Conservation (phyloP, 345 rosid species). For the Noccaea bulbosa region DNA sequence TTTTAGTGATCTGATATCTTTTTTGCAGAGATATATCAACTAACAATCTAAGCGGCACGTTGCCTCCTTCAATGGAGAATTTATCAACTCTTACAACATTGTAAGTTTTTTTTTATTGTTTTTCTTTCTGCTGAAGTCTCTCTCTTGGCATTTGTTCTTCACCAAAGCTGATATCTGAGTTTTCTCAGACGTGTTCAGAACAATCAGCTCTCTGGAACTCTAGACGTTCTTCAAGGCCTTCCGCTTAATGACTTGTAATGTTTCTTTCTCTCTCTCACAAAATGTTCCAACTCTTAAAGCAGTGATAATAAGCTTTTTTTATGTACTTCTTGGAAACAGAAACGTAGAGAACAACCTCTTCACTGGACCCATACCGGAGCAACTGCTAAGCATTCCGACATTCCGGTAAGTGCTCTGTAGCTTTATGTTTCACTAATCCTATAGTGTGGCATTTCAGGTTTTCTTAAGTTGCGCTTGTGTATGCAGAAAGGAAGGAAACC, state of each 20-base stretch:
- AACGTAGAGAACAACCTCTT: constrained; percentile 90
- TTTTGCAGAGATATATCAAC: constrained; percentile 75
- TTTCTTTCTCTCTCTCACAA: constrained; percentile 38
- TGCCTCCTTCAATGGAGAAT: constrained; percentile 78
- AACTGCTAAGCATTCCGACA: constrained; percentile 67
- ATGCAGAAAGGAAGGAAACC: constrained; percentile 85
- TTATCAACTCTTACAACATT: constrained; percentile 68
- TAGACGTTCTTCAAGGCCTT: constrained; percentile 85
- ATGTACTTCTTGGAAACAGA: constrained; percentile 52
- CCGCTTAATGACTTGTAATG: constrained; percentile 80
- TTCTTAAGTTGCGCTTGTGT: constrained; percentile 3
- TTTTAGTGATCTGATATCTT: constrained; percentile 33
- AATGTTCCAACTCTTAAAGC: constrained; percentile 30
- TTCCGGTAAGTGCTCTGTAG: constrained; percentile 56
- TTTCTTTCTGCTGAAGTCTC: not conserved
- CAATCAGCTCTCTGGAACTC: constrained; percentile 85
- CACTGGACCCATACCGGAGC: constrained; percentile 84
- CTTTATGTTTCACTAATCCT: constrained; percentile 9
- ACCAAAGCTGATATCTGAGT: constrained; percentile 47
- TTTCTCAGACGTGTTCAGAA: constrained; percentile 82
- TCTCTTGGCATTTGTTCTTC: constrained; percentile 5
- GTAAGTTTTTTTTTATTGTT: constrained; percentile 52
- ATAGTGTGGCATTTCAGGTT: constrained; percentile 24
- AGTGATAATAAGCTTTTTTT: not conserved
- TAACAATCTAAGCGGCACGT: constrained; percentile 81